Evolutionary conservation across 805 yeast genomes (phyloP).

Genomic region (Ogataea zsoltii): DNA sequence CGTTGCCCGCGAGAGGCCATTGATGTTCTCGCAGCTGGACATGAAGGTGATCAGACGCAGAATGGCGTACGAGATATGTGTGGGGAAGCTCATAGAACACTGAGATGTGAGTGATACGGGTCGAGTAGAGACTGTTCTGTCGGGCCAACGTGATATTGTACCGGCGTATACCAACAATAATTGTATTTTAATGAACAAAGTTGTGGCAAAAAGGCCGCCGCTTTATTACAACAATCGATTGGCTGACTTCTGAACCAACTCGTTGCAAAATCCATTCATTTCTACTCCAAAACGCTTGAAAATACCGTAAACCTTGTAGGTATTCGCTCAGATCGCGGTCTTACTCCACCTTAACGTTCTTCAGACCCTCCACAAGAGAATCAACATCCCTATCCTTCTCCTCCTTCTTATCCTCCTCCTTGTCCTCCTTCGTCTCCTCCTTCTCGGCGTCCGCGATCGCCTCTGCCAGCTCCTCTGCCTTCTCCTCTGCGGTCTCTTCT

Average conservation of each 20-base stretch:
- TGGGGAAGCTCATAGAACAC: constrained; percentile 18
- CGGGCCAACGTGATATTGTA: no score
- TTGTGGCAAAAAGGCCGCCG: no score
- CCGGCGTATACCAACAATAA: background rate
- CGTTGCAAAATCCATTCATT: no score
- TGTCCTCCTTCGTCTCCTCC: constrained; percentile 18
- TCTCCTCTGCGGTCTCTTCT: constrained; percentile 20
- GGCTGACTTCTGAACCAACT: no score
- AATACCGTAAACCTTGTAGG: no score
- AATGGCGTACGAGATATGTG: constrained; percentile 62
- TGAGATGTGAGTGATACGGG: no score
- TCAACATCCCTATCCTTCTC: constrained; percentile 24
- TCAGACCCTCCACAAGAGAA: constrained; percentile 13
- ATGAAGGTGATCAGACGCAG: constrained; percentile 66
- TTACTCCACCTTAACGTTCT: constrained; percentile 17
- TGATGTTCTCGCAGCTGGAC: constrained; percentile 64
- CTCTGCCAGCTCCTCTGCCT: constrained; percentile 27
- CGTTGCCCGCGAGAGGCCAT: constrained; percentile 49
- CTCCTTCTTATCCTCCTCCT: constrained; percentile 11
- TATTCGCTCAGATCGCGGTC: no score
- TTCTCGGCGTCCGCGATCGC: constrained; percentile 29
- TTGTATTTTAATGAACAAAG: background rate
- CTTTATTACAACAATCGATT: no score
- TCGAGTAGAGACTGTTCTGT: no score
- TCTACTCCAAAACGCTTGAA: no score